phyloP scores from a whole-genome alignment of 331 rosid genomes.

The Malus hybrid region DNA sequence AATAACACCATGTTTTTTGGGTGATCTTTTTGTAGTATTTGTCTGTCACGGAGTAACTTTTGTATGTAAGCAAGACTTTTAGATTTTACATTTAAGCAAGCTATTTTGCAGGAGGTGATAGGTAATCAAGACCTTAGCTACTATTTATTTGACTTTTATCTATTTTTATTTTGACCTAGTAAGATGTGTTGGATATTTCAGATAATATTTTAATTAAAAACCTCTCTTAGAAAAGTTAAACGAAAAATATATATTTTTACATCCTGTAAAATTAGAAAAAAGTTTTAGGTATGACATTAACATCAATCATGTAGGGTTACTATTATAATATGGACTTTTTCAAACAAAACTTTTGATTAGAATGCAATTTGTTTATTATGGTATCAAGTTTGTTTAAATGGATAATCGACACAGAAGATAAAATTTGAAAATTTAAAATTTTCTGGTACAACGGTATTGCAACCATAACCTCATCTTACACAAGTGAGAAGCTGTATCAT shows the following conservation, averaged over 20 bases:
- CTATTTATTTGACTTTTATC: too few relatives aligned
- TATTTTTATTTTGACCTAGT: too few relatives aligned
- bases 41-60: neutral
- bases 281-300: too few relatives aligned
- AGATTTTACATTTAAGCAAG: too few relatives aligned
- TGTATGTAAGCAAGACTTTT: neutral
- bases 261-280: too few relatives aligned
- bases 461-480: neutral
- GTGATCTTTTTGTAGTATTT: neutral
- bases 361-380: neutral
- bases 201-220: too few relatives aligned
- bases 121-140: too few relatives aligned
- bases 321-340: neutral
- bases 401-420: neutral
- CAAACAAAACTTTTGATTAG: neutral
- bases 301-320: neutral
- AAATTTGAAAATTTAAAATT: neutral
- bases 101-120: too few relatives aligned
- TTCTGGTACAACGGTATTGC: neutral
- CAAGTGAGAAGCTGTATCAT: neutral
- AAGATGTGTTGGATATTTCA: too few relatives aligned
- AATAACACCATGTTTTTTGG: neutral
- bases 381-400: neutral
- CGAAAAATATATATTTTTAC: too few relatives aligned
- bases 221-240: too few relatives aligned